Evolutionary conservation across 1,284 basidiomycete genomes (phyloP).

Genomic region (Ustilago bromivora): DNA sequence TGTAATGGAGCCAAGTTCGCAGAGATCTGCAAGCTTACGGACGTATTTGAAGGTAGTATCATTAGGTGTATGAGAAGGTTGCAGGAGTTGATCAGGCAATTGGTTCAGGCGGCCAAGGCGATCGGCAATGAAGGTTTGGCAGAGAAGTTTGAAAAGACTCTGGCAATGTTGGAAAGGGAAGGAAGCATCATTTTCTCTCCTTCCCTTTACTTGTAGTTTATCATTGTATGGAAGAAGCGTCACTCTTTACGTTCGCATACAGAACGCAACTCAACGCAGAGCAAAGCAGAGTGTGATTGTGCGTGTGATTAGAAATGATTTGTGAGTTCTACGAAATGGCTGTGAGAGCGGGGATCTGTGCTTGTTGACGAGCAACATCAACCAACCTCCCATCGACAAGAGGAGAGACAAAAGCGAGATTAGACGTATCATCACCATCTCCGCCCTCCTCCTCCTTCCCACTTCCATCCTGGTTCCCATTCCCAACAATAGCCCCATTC

Average conservation of each 20-base stretch:
- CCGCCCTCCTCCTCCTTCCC: background rate
- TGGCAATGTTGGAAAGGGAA: conserved; percentile 64
- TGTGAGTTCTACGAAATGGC: background rate
- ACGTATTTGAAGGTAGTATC: conserved; percentile 91
- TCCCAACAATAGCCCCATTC: background rate
- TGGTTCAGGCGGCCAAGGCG: conserved; percentile 92
- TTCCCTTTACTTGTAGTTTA: conserved; percentile 37
- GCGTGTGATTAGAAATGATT: conserved; percentile 1
- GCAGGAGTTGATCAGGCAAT: conserved; percentile 93
- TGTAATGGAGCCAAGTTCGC: conserved; percentile 96
- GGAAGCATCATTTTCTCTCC: conserved; percentile 68
- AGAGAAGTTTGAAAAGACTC: conserved; percentile 62
- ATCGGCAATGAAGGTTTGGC: conserved; percentile 94
- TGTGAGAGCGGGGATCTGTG: background rate
- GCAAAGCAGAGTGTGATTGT: background rate
- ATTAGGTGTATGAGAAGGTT: conserved; percentile 88
- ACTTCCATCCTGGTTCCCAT: background rate
- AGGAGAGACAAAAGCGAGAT: conserved; percentile 59
- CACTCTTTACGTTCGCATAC: too few species aligned
- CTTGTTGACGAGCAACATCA: conserved; percentile 43
- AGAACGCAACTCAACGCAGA: background rate
- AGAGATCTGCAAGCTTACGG: conserved; percentile 96
- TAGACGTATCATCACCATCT: conserved; percentile 28
- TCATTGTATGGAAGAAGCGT: too few species aligned
- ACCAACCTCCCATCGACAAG: conserved; percentile 58